Evolutionary conservation across 2,329 filamentous ascomycete genomes (phyloP), one percentile per base, ranked within the genome.

Genomic region (Ophiostoma piceae): DNA sequence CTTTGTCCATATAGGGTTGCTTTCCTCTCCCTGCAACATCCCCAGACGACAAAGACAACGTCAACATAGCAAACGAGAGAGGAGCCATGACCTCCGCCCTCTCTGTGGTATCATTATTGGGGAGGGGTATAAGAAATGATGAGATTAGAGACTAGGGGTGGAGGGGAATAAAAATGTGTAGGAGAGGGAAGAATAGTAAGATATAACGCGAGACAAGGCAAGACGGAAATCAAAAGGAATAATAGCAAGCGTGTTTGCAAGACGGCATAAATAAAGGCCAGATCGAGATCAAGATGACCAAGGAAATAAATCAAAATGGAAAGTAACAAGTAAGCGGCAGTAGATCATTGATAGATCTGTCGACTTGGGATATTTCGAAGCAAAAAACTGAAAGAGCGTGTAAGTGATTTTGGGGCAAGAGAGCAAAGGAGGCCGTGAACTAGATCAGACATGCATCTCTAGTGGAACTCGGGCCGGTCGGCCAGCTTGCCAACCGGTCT

Each of bases 91-190:
- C 43, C 64, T 67, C 62, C 5, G 47, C 64, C 62, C 64, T 71
- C 51, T 67, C 43, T 47, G 60, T 71, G 69, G 69, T 71, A 68
- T 71, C 64, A 67, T 67, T 68, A 66, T 68, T 43, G 66, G 69
- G 51, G 62, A 67, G 62, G 67, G 65, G 65, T 71, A 71, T 67
- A 65, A 67, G 69, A 22, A 47, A 54, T 26, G 51, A 14, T 57
- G 51, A n/a, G 43, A 14, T 67, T 26, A 60, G 68, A 19, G 60
- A 19, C 29, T 32, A 64, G 26, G 32, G 60, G 32, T 11, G 26
- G 41, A 54, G 39, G 39, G n/a, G 39, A 57, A 37, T n/a, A 5
- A 26, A 43, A 51, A 51, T 39, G n/a, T 3, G 11, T 7, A n/a
- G 43, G 19, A 43, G 6, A 60, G 43, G n/a, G 29, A 16, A 37